Base-by-base conservation (phyloP, 208 protist species). In the Acanthamoeba castellanii region DNA sequence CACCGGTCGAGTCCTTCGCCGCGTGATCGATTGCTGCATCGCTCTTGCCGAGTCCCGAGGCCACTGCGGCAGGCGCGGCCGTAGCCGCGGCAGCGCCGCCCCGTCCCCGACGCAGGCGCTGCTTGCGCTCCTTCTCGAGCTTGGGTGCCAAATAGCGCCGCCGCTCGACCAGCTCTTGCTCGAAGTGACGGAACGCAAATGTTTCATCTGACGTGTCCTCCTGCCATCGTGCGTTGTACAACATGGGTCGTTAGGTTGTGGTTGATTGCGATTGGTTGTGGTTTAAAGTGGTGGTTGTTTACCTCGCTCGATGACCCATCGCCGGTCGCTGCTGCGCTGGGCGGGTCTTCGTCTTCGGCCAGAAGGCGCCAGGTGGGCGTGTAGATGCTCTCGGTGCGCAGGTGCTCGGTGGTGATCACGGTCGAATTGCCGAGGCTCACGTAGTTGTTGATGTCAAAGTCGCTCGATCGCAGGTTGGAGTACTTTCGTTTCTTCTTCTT, bases 361-460 rank as follows among this genome's bases (percentile, higher is more conserved):
- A 68, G 25, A 18, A 68, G 61, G 16, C 61, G 61, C 72, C 72
- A 81, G 72, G 72, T 81, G 14, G 72, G 72, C 72, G 72, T 81
- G 37, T 14, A 34, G 34, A 81, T 81, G 72, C n/a, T 47, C 72
- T 81, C 72, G 22, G 22, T 30, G 37, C 72, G 72, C 5, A 47
- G 30, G 37, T 81, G 72, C 30, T 81, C 72, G 72, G 72, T 81
- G 72, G 11, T 45, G 34, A 81, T 30, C 5, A 30, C 18, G 37
- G 34, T 45, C 27, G 72, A 81, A 45, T 47, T 81, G 32, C 72
- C 72, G 72, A 81, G 30, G 32, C 72, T 81, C 34, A 81, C 37
- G 72, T 81, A 81, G 72, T 81, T 81, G 72, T 81, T 81, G 72
- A 81, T 81, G 37, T 81, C 72, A 47, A 50, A 81, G 37, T 81